A percentile compares a stretch with the other conserved stretches of the same genome.
These are phyloP conservation scores for Physcomitrium patens DNA, from an alignment of 225 moss, liverwort and hornwort species.

Conservation along the genomic window DNA sequence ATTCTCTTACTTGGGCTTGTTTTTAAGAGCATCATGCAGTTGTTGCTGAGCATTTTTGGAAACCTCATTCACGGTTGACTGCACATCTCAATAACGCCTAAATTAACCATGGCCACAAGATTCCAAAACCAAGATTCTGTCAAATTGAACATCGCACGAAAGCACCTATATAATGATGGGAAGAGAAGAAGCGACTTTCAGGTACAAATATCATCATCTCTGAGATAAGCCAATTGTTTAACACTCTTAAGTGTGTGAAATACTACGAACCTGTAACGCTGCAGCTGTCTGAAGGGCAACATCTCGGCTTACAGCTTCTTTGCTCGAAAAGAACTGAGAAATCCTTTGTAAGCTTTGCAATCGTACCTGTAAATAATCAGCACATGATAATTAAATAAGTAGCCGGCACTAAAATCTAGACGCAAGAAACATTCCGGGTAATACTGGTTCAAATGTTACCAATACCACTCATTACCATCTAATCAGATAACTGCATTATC, in stretches of 20 bases:
- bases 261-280: constrained; percentile 78
- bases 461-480: neutral
- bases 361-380: constrained; percentile 53
- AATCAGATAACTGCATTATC: neutral
- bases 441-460: neutral
- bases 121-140: constrained; percentile 10
- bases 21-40: constrained; percentile 87
- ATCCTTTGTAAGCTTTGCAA: constrained; percentile 82
- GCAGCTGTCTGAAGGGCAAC: constrained; percentile 96
- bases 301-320: constrained; percentile 86
- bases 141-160: neutral
- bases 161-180: neutral
- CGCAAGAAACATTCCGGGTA: constrained; percentile 9
- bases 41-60: constrained; percentile 94
- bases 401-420: neutral
- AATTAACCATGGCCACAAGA: constrained; percentile 16
- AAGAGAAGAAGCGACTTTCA: no score
- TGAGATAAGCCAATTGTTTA: no score
- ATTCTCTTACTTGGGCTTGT: constrained; percentile 81
- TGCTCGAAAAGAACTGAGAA: constrained; percentile 76
- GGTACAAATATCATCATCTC: no score
- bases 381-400: constrained; percentile 1
- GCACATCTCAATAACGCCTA: constrained; percentile 26
- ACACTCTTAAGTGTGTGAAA: neutral
- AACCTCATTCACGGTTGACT: constrained; percentile 96